A percentile compares a stretch with the other conserved stretches of the same genome.
Evolutionary conservation across 1,139 yeast genomes (phyloP).

Genomic region (Lodderomyces metapsilosis): DNA sequence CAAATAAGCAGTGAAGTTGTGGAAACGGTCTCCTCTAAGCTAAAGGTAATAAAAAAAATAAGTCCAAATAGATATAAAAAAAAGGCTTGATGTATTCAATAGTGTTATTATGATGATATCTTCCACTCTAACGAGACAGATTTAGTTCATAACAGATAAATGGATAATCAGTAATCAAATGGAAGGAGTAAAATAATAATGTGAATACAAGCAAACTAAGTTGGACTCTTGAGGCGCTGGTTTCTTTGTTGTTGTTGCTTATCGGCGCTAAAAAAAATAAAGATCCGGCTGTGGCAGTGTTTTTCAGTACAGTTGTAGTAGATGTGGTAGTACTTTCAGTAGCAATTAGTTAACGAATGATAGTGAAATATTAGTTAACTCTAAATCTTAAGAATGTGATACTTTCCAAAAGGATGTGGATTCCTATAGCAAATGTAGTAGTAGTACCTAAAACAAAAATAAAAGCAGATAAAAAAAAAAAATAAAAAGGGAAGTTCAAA

Average conservation of each 20-base stretch:
- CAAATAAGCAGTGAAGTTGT: no score
- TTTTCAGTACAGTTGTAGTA: not conserved
- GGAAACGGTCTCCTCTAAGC: no score
- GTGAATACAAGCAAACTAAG: no score
- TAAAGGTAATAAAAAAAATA: no score
- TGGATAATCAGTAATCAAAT: not conserved
- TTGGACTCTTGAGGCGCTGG: no score
- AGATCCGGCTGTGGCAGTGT: not conserved
- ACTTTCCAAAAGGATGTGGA: no score
- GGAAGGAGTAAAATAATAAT: conserved; percentile 1
- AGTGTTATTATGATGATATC: not conserved
- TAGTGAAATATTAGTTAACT: conserved; percentile 1
- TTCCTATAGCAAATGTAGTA: not conserved
- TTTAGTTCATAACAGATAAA: not conserved
- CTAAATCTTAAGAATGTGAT: no score
- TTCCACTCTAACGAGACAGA: not conserved
- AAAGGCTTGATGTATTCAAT: not conserved
- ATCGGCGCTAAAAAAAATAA: no score
- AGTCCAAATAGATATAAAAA: conserved; percentile 2
- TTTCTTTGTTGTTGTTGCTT: no score
- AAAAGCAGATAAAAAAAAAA: not conserved
- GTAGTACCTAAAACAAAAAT: not conserved
- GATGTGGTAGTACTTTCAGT: not conserved
- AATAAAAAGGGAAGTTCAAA: not conserved
- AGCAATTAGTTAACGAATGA: not conserved